A percentile compares a stretch with the other conserved stretches of the same genome.
Conservation (phyloP, 495 filamentous ascomycete species). For the Podospora comata region DNA sequence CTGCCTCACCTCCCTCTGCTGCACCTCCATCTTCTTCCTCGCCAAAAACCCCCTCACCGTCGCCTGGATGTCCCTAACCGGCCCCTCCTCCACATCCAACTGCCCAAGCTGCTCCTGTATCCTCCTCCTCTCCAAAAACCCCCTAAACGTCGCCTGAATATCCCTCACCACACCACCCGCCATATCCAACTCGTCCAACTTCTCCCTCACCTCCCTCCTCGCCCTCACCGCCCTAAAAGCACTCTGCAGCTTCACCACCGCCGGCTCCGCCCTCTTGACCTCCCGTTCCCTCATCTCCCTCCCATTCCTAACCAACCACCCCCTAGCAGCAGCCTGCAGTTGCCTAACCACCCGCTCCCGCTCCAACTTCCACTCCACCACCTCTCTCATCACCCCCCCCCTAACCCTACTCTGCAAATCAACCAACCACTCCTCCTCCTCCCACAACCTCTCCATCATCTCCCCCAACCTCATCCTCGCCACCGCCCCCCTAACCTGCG, state of each 20-base stretch:
- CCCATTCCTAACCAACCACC: conserved; percentile 64
- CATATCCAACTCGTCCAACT: neutral
- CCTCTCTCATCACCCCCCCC: conserved; percentile 66
- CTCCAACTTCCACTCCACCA: conserved; percentile 70
- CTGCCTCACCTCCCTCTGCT: conserved; percentile 53
- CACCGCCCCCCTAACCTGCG: conserved; percentile 79
- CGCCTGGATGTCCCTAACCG: conserved; percentile 67
- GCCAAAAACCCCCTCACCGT: conserved; percentile 58
- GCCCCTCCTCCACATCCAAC: conserved; percentile 55
- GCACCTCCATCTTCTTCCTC: conserved; percentile 48
- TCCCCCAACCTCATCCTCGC: conserved; percentile 73
- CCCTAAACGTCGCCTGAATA: conserved; percentile 65
- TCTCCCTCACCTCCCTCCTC: conserved; percentile 1
- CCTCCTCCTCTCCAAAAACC: neutral
- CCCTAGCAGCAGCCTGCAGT: conserved; percentile 76
- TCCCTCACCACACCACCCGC: conserved; percentile 48
- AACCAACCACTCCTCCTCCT: conserved; percentile 71
- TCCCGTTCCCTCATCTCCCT: conserved; percentile 38
- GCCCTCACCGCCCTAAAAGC: neutral
- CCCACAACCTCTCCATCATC: conserved; percentile 88
- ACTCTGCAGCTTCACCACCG: neutral
- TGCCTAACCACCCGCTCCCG: conserved; percentile 73
- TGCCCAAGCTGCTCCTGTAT: conserved; percentile 61
- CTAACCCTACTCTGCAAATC: conserved; percentile 82
- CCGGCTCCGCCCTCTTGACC: neutral